phyloP scores from a whole-genome alignment of 306 rosid species.

The Vigna hirtella region DNA sequence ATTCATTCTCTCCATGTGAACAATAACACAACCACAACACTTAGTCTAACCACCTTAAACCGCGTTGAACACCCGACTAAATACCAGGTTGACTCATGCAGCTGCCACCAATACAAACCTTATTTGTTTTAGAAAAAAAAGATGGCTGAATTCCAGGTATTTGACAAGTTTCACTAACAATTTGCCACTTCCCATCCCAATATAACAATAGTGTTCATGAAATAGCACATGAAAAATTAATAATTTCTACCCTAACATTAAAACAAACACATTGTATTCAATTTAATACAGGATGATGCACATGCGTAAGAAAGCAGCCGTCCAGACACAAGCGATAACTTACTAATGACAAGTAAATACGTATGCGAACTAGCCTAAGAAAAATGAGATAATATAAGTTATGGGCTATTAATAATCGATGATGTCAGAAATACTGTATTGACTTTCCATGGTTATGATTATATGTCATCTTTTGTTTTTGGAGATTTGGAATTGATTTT shows the following conservation, averaged over 20 bases:
- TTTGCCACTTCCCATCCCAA: neutral
- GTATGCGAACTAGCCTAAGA: neutral
- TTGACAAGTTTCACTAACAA: neutral
- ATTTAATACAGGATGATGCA: neutral
- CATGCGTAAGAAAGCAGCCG: neutral
- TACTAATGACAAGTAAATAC: neutral
- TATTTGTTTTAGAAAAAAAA: too few species aligned
- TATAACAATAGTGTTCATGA: neutral
- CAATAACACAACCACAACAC: neutral
- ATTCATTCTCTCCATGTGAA: slow-evolving; percentile 51
- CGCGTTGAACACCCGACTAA: neutral
- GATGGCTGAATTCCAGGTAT: too few species aligned
- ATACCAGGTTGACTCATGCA: slow-evolving; percentile 7
- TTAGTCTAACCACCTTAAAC: slow-evolving; percentile 8
- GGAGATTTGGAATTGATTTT: neutral
- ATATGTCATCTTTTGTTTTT: neutral
- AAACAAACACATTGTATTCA: neutral
- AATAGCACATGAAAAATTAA: neutral
- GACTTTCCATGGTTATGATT: slow-evolving; percentile 10
- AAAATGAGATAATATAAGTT: slow-evolving; percentile 4
- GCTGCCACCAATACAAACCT: slow-evolving; percentile 19
- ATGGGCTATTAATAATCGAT: neutral
- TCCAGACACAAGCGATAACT: slow-evolving; percentile 19
- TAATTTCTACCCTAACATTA: neutral
- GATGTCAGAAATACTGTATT: slow-evolving; percentile 10